These are phyloP conservation scores for Laburnicola sp. DNA, from an alignment of 2,329 filamentous ascomycete species.

Conservation along the genomic window DNA sequence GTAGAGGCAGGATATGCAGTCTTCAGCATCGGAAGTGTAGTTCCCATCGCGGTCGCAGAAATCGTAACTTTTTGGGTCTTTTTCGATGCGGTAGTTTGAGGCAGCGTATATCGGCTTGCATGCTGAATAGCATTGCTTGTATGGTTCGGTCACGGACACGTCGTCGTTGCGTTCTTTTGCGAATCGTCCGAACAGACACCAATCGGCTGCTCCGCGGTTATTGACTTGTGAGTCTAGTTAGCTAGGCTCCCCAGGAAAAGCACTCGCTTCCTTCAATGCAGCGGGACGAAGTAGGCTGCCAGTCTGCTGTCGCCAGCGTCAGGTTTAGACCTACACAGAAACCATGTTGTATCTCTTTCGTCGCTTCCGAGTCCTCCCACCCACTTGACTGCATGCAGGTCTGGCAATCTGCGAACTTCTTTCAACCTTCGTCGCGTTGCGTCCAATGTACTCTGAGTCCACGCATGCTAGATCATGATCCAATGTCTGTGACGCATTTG, in stretches of 20 bases:
- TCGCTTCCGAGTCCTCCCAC: slow-evolving; percentile 10
- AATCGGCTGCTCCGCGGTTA: slow-evolving; percentile 23
- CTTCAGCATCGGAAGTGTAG: slow-evolving; percentile 20
- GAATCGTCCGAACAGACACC: slow-evolving; percentile 26
- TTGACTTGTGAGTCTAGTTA: slow-evolving; percentile 19
- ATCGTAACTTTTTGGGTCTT: slow-evolving; percentile 16
- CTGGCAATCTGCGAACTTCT: slow-evolving; percentile 25
- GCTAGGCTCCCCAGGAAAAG: background rate
- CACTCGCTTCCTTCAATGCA: background rate
- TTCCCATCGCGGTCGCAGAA: slow-evolving; percentile 24
- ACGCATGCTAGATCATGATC: slow-evolving; percentile 19
- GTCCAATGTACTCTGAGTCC: slow-evolving; percentile 18
- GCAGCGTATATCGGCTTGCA: slow-evolving; percentile 21
- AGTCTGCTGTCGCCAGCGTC: background rate
- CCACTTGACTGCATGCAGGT: slow-evolving; percentile 20
- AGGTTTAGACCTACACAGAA: slow-evolving; percentile 19
- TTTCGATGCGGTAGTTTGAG: slow-evolving; percentile 20
- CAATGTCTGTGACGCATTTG: slow-evolving; percentile 15
- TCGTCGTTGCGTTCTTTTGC: slow-evolving; percentile 18
- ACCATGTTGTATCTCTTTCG: slow-evolving; percentile 25
- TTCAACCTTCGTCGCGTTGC: slow-evolving; percentile 18
- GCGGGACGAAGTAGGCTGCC: no score
- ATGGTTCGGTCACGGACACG: slow-evolving; percentile 14
- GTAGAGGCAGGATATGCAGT: slow-evolving; percentile 22
- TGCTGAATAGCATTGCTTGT: slow-evolving; percentile 19